phyloP scores from a whole-genome alignment of 2,329 filamentous ascomycete genomes.

The Aspergillus costaricaensis region DNA sequence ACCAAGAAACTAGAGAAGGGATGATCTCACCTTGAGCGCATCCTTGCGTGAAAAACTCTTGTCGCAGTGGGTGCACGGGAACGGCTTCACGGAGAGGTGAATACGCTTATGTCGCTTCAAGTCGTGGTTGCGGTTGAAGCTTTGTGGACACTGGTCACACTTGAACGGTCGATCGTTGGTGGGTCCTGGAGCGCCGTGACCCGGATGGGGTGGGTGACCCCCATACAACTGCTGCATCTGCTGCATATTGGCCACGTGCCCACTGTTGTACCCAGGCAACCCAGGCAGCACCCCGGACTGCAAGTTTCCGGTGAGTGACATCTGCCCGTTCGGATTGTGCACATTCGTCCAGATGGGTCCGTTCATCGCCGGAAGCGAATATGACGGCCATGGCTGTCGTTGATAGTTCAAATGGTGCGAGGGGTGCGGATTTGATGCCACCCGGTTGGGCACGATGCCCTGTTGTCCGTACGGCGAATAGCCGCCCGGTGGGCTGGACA shows the following conservation, averaged over 20 bases:
- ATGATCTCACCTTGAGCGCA: conserved; percentile 94
- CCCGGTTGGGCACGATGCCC: conserved; percentile 45
- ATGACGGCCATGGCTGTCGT: conserved; percentile 51
- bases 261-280: conserved; percentile 55
- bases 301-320: conserved; percentile 68
- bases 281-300: conserved; percentile 57
- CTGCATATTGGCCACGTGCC: conserved; percentile 58
- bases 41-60: conserved; percentile 98
- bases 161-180: conserved; percentile 86
- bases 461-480: conserved; percentile 46
- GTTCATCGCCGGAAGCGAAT: conserved; percentile 63
- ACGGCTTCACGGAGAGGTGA: conserved; percentile 92
- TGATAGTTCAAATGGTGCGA: conserved; percentile 38
- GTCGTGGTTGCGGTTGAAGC: conserved; percentile 95
- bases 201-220: conserved; percentile 53
- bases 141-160: conserved; percentile 88
- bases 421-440: conserved; percentile 42
- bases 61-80: conserved; percentile 85
- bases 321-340: conserved; percentile 69
- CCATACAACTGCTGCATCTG: conserved; percentile 63
- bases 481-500: conserved; percentile 52
- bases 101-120: conserved; percentile 95
- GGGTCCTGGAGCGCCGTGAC: conserved; percentile 55
- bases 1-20: too few relatives aligned
- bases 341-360: conserved; percentile 77